Percentiles rank a stretch among this genome's conserved stretches.
Evolutionary conservation across 345 rosid species (phyloP).

Genomic region (Odontarrhena argentea): DNA sequence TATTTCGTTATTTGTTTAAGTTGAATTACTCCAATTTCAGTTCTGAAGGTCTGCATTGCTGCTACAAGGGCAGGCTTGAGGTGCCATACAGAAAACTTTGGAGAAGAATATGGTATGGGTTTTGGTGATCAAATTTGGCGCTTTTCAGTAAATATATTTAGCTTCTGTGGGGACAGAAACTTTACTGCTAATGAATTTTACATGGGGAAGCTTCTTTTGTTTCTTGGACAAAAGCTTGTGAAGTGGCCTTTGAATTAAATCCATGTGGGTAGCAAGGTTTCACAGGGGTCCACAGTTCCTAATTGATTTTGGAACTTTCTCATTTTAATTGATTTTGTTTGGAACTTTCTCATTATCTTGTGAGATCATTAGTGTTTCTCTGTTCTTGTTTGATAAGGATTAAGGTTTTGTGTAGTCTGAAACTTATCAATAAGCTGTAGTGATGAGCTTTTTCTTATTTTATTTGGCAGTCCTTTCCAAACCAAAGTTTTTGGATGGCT

Average conservation of each 20-base stretch:
- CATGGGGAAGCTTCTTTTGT: background rate
- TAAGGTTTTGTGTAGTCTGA: too few species aligned
- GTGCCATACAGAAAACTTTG: background rate
- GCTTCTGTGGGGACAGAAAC: slow-evolving; percentile 6
- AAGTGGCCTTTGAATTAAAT: background rate
- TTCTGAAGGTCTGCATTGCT: slow-evolving; percentile 14
- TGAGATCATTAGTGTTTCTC: background rate
- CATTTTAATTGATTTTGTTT: background rate
- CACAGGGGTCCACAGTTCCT: background rate
- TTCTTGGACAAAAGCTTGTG: background rate
- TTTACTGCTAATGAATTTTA: slow-evolving; percentile 12
- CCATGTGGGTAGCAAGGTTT: background rate
- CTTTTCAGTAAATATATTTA: background rate
- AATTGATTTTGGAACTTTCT: background rate
- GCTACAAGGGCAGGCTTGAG: background rate
- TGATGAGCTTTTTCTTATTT: background rate
- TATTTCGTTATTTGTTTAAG: background rate
- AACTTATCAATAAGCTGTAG: background rate
- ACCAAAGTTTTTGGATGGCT: slow-evolving; percentile 46
- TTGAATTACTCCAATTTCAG: background rate
- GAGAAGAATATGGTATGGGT: slow-evolving; percentile 12
- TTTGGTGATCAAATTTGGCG: background rate
- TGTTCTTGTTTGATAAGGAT: too few species aligned
- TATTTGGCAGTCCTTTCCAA: slow-evolving; percentile 18
- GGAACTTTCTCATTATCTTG: background rate